Percentiles rank a stretch among this genome's conserved stretches.
Evolutionary conservation across 805 yeast genomes (phyloP).

Genomic region (Yamadazyma akitaensis): DNA sequence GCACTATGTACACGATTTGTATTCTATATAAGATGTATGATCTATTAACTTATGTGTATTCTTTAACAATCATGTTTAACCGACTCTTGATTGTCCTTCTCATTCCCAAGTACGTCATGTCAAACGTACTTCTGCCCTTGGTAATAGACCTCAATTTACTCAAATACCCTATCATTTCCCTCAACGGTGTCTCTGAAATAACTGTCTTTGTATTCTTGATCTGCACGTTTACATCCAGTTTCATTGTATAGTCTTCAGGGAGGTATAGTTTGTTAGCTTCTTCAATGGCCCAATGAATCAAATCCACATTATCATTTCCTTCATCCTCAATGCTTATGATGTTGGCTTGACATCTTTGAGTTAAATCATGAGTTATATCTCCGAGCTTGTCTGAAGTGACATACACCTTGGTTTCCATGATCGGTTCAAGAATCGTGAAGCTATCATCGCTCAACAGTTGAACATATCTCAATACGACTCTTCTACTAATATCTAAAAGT

Average conservation of each 20-base stretch:
- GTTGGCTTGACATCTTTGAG: conserved; percentile 71
- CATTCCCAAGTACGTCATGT: conserved; percentile 77
- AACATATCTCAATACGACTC: conserved; percentile 28
- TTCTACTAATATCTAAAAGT: conserved; percentile 43
- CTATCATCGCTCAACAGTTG: conserved; percentile 17
- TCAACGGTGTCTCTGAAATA: conserved; percentile 78
- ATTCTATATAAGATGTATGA: background rate
- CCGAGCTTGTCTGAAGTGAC: conserved; percentile 76
- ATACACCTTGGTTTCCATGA: conserved; percentile 71
- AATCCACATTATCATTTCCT: conserved; percentile 30
- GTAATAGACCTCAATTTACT: conserved; percentile 76
- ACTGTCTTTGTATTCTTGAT: conserved; percentile 51
- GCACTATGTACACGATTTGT: background rate
- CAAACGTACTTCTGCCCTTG: conserved; percentile 83
- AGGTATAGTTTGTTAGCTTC: conserved; percentile 62
- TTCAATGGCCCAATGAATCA: conserved; percentile 45
- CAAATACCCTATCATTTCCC: conserved; percentile 88
- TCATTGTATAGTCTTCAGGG: conserved; percentile 73
- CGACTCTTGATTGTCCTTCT: conserved; percentile 47
- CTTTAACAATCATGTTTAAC: conserved; percentile 5
- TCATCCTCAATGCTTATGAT: conserved; percentile 74
- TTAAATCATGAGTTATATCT: conserved; percentile 77
- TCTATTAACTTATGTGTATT: conserved; percentile 3
- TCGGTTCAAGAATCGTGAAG: conserved; percentile 76
- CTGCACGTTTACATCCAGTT: conserved; percentile 16